Evolutionary conservation across 2,329 filamentous ascomycete species (phyloP).

Genomic region (Sarocladium strictum): DNA sequence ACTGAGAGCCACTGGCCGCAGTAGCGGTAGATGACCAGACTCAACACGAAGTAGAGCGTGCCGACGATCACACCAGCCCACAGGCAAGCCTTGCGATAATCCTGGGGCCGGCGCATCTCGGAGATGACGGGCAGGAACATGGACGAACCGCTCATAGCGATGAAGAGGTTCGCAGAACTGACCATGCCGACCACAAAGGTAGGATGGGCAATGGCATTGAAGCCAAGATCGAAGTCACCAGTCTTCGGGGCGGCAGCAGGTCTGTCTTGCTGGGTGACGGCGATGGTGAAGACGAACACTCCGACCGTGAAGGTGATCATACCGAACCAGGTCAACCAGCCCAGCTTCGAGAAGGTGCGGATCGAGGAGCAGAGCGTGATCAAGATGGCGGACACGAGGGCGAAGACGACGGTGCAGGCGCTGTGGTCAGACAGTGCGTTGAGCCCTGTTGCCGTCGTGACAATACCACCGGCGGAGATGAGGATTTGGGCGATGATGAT

Average conservation of each 20-base stretch:
- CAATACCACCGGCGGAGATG: neutral
- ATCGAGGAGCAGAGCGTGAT: conserved; percentile 18
- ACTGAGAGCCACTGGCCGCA: conserved; percentile 23
- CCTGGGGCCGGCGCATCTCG: conserved; percentile 36
- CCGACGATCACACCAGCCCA: conserved; percentile 19
- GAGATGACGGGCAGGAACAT: conserved; percentile 38
- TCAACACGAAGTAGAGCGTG: conserved; percentile 21
- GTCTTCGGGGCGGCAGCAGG: conserved; percentile 50
- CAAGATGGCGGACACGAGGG: conserved; percentile 18
- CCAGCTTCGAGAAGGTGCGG: conserved; percentile 10
- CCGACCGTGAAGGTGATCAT: conserved; percentile 14
- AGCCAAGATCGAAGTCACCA: conserved; percentile 50
- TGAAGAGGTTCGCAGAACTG: conserved; percentile 47
- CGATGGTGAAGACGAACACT: conserved; percentile 13
- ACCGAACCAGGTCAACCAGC: neutral
- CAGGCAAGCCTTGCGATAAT: conserved; percentile 19
- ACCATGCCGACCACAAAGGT: conserved; percentile 49
- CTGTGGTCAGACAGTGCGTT: conserved; percentile 15
- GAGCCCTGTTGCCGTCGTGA: neutral
- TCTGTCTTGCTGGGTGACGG: conserved; percentile 41
- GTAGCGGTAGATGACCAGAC: conserved; percentile 23
- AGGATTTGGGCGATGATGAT: neutral
- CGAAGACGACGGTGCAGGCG: conserved; percentile 21
- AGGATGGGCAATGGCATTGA: conserved; percentile 41
- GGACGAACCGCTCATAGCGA: conserved; percentile 38